Conservation (phyloP, 495 filamentous ascomycete genomes). For the Podospora appendiculata region DNA sequence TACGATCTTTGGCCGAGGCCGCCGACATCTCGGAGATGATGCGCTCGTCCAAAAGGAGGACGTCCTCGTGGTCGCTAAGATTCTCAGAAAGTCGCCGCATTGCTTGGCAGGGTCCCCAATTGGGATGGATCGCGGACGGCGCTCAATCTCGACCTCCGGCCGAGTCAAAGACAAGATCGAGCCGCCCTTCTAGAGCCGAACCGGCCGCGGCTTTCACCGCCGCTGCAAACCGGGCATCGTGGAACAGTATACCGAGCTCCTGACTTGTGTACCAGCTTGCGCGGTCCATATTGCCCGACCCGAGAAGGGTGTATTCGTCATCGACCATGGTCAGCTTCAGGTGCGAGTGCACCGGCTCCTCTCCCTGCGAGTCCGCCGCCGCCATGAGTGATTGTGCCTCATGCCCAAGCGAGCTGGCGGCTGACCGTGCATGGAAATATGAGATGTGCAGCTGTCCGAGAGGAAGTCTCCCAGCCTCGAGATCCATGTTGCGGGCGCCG, state of each 20-base stretch:
- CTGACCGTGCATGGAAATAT: constrained; percentile 33
- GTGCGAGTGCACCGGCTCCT: constrained; percentile 60
- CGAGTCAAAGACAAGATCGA: constrained; percentile 30
- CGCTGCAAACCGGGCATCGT: constrained; percentile 36
- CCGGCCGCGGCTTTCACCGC: constrained; percentile 34
- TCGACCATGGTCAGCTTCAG: constrained; percentile 63
- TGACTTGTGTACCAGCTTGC: constrained; percentile 73
- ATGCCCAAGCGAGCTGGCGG: background rate
- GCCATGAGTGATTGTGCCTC: constrained; percentile 1
- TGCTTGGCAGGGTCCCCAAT: background rate
- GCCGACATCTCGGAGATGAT: constrained; percentile 5
- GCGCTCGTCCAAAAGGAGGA: background rate
- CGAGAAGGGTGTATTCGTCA: constrained; percentile 49
- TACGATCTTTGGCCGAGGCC: constrained; percentile 6
- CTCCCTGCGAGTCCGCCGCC: constrained; percentile 3
- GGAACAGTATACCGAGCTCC: constrained; percentile 63
- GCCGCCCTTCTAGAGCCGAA: constrained; percentile 33
- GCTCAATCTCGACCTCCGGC: constrained; percentile 1
- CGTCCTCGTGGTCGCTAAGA: no score
- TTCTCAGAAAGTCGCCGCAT: background rate
- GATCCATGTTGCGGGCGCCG: background rate
- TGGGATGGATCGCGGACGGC: background rate
- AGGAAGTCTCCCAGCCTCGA: constrained; percentile 23
- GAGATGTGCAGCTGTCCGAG: constrained; percentile 37
- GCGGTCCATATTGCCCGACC: constrained; percentile 69